Evolutionary conservation across 495 filamentous ascomycete species (phyloP).

Genomic region (Acidiella bohemica): DNA sequence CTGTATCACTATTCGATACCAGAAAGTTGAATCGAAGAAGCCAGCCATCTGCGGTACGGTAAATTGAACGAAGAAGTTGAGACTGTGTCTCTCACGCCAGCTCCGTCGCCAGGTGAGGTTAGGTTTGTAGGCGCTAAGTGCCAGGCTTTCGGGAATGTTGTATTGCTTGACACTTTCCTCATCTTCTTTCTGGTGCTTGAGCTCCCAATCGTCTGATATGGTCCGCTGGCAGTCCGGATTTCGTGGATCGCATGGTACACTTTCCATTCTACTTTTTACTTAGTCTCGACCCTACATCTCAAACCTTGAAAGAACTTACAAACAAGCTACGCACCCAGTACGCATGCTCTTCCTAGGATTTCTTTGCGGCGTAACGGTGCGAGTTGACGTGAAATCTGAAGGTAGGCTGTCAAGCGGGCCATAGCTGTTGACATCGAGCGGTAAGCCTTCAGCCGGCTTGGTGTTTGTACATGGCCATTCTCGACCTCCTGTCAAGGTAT

Average conservation of each 20-base stretch:
- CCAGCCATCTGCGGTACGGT: conserved; percentile 19
- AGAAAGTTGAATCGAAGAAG: conserved; percentile 18
- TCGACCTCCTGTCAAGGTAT: no score
- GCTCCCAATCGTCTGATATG: conserved; percentile 14
- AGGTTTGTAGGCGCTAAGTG: conserved; percentile 6
- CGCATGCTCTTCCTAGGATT: conserved; percentile 13
- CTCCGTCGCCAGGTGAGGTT: conserved; percentile 14
- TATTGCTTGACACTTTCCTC: background rate
- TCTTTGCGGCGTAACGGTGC: no score
- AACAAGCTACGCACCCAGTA: conserved; percentile 16
- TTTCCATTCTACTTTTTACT: conserved; percentile 5
- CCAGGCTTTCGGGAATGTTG: conserved; percentile 3
- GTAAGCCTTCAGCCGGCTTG: no score
- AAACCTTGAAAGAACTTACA: conserved; percentile 4
- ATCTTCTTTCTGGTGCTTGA: conserved; percentile 6
- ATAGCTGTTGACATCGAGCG: no score
- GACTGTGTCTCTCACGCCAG: conserved; percentile 17
- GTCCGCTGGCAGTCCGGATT: conserved; percentile 10
- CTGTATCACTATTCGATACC: conserved; percentile 19
- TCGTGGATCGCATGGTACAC: conserved; percentile 12
- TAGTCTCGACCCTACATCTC: background rate
- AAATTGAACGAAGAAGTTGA: conserved; percentile 19
- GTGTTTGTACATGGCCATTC: no score
- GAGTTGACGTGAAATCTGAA: no score
- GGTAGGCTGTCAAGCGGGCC: no score